Percentiles rank a stretch among this genome's conserved stretches.
Conservation (phyloP, 2,329 filamentous ascomycete genomes). For the Phaeomoniella chlamydospora region DNA sequence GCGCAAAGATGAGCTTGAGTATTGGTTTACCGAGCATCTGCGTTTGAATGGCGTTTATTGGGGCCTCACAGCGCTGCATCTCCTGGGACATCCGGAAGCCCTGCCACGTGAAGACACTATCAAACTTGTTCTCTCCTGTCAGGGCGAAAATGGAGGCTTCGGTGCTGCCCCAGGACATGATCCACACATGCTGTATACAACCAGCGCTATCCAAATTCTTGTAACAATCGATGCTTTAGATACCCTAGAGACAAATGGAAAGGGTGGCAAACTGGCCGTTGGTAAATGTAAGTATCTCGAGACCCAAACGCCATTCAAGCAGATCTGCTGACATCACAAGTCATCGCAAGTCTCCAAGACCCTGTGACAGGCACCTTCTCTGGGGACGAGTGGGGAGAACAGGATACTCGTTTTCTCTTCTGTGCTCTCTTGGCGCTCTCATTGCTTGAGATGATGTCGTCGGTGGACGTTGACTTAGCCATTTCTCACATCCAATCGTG, state of each 20-base stretch:
- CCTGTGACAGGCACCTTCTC: constrained; percentile 70
- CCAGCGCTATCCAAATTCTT: constrained; percentile 87
- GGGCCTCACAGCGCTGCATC: constrained; percentile 78
- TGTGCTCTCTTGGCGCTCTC: constrained; percentile 81
- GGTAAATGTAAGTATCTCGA: constrained; percentile 56
- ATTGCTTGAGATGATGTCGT: constrained; percentile 56
- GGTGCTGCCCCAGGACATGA: constrained; percentile 90
- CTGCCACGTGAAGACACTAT: constrained; percentile 70
- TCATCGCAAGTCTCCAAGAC: constrained; percentile 73
- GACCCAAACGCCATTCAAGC: not conserved
- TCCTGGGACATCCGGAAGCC: constrained; percentile 67
- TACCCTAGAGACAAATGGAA: constrained; percentile 59
- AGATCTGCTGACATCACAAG: constrained; percentile 26
- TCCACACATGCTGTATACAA: constrained; percentile 89
- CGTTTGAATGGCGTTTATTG: constrained; percentile 94
- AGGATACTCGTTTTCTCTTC: constrained; percentile 89
- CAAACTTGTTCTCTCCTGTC: constrained; percentile 88
- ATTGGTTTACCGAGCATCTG: constrained; percentile 94
- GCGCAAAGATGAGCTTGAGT: constrained; percentile 88
- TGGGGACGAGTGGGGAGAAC: constrained; percentile 93
- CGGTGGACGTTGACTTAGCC: constrained; percentile 68
- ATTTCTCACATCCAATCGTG: constrained; percentile 68
- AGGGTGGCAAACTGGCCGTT: constrained; percentile 54
- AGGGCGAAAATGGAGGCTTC: constrained; percentile 79
- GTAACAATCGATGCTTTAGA: constrained; percentile 73